phyloP scores from a whole-genome alignment of 2,329 filamentous ascomycete species.

The Diplodia mutila region DNA sequence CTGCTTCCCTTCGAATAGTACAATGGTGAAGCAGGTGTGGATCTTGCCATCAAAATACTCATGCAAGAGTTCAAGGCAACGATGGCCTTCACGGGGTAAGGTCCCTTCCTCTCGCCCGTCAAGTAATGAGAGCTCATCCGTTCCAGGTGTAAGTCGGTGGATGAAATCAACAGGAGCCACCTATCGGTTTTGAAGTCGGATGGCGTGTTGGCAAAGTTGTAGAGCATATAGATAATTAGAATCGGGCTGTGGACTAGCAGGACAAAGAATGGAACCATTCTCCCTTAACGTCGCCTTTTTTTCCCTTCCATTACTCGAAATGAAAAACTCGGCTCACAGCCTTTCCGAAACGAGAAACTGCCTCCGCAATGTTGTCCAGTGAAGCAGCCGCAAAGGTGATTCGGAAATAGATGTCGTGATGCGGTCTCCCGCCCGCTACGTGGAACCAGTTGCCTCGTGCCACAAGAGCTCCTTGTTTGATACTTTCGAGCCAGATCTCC shows the following conservation, averaged over 20 bases:
- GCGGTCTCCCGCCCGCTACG: constrained; percentile 65
- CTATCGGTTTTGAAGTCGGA: background rate
- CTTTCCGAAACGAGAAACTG: constrained; percentile 67
- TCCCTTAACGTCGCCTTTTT: too few relatives aligned
- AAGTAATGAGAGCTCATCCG: too few relatives aligned
- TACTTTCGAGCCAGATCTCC: constrained; percentile 77
- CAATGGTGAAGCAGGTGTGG: constrained; percentile 43
- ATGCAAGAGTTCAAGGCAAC: constrained; percentile 35
- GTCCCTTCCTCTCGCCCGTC: background rate
- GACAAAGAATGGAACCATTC: too few relatives aligned
- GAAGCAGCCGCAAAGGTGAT: constrained; percentile 85
- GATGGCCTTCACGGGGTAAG: constrained; percentile 37
- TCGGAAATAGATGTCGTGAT: constrained; percentile 78
- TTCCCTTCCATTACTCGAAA: too few relatives aligned
- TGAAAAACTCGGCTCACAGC: constrained; percentile 69
- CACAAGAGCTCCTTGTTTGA: constrained; percentile 77
- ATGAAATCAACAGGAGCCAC: constrained; percentile 24
- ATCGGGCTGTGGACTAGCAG: too few relatives aligned
- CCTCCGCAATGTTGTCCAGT: constrained; percentile 54
- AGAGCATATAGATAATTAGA: background rate
- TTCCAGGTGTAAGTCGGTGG: constrained; percentile 12
- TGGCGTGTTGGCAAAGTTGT: constrained; percentile 7
- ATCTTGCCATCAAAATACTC: constrained; percentile 50
- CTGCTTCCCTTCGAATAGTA: constrained; percentile 34
- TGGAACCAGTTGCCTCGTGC: constrained; percentile 91